Base-by-base conservation (phyloP, 1,139 yeast genomes). In the Taphrina populina region DNA sequence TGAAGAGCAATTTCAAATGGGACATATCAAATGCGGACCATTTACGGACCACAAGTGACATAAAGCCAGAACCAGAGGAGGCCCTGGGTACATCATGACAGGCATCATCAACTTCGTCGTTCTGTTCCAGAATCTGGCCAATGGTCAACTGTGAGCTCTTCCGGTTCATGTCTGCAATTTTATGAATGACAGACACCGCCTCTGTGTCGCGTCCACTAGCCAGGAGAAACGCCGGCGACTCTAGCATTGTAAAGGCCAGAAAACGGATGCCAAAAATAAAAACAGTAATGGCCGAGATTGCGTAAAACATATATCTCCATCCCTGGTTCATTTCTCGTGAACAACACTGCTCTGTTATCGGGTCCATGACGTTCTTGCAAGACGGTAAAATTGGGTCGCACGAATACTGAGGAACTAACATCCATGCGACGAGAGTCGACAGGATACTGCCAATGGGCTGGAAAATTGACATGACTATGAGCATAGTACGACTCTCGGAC, bases 371-470 rank as follows among this genome's bases (percentile, higher is more conserved):
- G 21, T 1, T 13, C 2, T 19, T 43, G 26, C 47, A 43, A 5
- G 47, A 43, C 11, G 19, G 15, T 3, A 30, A 13, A 15, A 6
- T 10, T 1, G 47, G 13, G 13, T 24, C 20, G 27, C 47, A 43
- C 15, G 47, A 43, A 17, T 8, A 30, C 15, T 13, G 10, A 19
- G 47, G 47, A 8, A 49, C 33, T 13, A 49, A 24, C 6, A 80
- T 82, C 80, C 82, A 80, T 4, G 81, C 77, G 37, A 79, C 64
- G n/a, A 78, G 70, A 23, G 72, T 72, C 6, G 82, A 77, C 45
- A 80, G 69, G 0, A 82, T 76, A 66, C 80, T 83, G 37, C 84
- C 84, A 52, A 81, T 66, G 58, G 82, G 83, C 84, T 84, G 81
- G 71, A 78, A 80, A 26, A 73, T 69, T 5, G 84, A 83, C 71